These are phyloP conservation scores for Secale cereale DNA, from an alignment of 176 grass and related monocot genomes.

Conservation along the genomic window DNA sequence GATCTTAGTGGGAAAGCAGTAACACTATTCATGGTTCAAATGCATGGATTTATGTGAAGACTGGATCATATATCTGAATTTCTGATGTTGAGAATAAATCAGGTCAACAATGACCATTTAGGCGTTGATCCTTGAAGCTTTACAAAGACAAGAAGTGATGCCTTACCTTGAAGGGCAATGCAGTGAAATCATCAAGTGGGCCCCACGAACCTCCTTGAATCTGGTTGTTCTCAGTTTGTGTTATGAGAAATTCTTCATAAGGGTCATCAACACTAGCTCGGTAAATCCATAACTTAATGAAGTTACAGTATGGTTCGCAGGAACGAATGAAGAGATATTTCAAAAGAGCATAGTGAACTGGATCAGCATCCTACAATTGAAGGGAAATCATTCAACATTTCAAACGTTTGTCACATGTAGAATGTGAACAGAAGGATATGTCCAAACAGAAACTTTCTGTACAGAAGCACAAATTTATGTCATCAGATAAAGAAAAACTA, in stretches of 20 bases:
- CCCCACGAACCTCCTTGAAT: conserved; percentile 30
- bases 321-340: conserved; percentile 83
- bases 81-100: conserved; percentile 14
- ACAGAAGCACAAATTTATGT: neutral
- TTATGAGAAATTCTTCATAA: conserved; percentile 81
- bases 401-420: conserved; percentile 3
- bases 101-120: neutral
- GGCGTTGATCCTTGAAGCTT: conserved; percentile 15
- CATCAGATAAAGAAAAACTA: conserved; percentile 17
- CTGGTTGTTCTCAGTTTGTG: conserved; percentile 31
- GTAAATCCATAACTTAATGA: conserved; percentile 98
- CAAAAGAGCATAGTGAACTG: conserved; percentile 72
- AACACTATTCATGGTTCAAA: conserved; percentile 18
- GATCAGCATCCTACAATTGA: conserved; percentile 82
- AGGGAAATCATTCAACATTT: conserved; percentile 18
- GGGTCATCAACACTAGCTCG: conserved; percentile 70
- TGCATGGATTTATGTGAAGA: neutral
- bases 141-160: conserved; percentile 17
- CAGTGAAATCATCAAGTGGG: conserved; percentile 25
- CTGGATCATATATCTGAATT: neutral
- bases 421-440: conserved; percentile 24
- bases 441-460: neutral
- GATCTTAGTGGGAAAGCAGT: conserved; percentile 1
- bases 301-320: conserved; percentile 84
- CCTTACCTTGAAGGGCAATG: conserved; percentile 65